These are phyloP conservation scores for Talaromyces sp. DNA, from an alignment of 2,329 filamentous ascomycete species.

Conservation along the genomic window DNA sequence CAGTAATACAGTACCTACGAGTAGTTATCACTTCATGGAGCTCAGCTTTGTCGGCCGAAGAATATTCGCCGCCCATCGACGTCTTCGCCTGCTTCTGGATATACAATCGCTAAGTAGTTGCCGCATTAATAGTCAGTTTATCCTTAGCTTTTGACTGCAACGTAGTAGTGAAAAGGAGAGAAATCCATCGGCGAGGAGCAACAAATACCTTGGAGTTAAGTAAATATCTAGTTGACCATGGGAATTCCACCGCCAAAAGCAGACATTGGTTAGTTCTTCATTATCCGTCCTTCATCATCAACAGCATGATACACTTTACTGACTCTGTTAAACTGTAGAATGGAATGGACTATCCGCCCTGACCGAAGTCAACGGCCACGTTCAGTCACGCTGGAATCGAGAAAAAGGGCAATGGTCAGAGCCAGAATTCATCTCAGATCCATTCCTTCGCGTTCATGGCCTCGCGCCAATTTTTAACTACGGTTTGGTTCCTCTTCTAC, in stretches of 20 bases:
- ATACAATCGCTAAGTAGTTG: no score
- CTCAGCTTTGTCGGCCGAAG: no score
- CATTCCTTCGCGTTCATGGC: neutral
- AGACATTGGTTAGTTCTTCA: neutral
- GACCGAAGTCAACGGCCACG: conserved; percentile 3
- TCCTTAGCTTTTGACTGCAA: no score
- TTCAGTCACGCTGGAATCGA: neutral
- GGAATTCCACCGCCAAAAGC: neutral
- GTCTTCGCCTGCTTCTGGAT: no score
- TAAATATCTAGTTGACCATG: neutral
- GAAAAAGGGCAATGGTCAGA: neutral
- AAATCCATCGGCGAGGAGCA: no score
- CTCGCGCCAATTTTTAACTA: conserved; percentile 1
- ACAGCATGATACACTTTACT: neutral
- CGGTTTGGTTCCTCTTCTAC: neutral
- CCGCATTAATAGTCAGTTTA: no score
- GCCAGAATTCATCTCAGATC: neutral
- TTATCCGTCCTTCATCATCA: neutral
- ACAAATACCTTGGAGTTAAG: no score
- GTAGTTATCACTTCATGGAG: no score
- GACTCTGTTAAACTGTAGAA: neutral
- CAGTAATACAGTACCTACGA: no score
- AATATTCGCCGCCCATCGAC: no score
- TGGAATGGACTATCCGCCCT: neutral
- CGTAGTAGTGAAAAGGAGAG: no score